A percentile compares a stretch with the other conserved stretches of the same genome.
Conservation (phyloP, 2,329 filamentous ascomycete species). For the Diaporthe citrichinensis region DNA sequence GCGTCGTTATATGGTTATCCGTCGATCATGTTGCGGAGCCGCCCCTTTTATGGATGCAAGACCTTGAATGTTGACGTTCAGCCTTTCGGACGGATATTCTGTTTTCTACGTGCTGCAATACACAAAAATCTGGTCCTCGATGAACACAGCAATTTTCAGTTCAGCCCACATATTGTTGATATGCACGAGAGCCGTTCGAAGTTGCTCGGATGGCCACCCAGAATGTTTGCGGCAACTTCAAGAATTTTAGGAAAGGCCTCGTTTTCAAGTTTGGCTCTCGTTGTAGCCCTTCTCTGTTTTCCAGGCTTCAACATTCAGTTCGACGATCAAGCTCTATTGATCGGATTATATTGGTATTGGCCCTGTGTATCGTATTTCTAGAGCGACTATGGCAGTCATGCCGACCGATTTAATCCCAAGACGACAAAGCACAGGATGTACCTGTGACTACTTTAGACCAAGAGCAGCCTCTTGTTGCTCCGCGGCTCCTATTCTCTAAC, state of each 20-base stretch:
- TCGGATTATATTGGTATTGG: not conserved
- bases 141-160: not conserved
- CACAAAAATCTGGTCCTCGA: no score
- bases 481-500: not conserved
- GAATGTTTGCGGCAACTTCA: not conserved
- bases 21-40: constrained; percentile 25
- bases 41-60: constrained; percentile 16
- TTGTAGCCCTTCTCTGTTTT: not conserved
- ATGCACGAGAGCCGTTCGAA: no score
- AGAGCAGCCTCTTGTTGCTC: not conserved
- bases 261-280: not conserved
- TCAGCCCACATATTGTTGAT: not conserved
- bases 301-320: not conserved
- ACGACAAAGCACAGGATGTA: not conserved
- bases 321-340: not conserved
- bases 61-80: not conserved
- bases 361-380: not conserved
- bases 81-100: not conserved
- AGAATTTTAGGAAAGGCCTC: not conserved
- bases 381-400: not conserved
- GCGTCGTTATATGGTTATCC: constrained; percentile 17
- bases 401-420: not conserved
- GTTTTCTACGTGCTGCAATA: not conserved
- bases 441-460: not conserved
- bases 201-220: not conserved